phyloP scores from a whole-genome alignment of 2,329 filamentous ascomycete species.

The Paraconiothyrium sp. region DNA sequence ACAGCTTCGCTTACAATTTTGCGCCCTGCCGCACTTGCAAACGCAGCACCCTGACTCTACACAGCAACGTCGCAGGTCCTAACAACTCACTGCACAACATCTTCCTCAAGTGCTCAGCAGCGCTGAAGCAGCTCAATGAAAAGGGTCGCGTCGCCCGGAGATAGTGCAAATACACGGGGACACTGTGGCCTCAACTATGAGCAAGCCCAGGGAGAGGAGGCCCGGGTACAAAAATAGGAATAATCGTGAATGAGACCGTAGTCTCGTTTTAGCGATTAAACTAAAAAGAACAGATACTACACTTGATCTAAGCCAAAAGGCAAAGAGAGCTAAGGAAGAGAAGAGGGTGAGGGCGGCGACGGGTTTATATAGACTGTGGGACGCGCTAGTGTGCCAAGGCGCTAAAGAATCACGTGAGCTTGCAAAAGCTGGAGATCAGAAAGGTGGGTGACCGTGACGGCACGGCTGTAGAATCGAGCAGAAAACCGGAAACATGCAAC shows the following conservation, averaged over 20 bases:
- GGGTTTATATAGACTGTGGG: no score
- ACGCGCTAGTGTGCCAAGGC: no score
- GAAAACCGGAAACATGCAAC: no score
- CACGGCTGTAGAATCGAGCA: no score
- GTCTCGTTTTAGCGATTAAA: background rate
- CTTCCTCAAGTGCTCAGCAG: conserved; percentile 1
- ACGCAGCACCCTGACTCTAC: background rate
- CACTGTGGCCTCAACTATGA: conserved; percentile 1
- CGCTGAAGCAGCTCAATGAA: background rate
- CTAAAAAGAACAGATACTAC: conserved; percentile 7
- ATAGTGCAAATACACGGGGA: background rate
- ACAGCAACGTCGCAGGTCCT: background rate
- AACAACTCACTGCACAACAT: background rate
- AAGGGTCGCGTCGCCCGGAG: background rate
- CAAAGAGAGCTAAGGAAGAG: background rate
- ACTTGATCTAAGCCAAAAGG: conserved; percentile 6
- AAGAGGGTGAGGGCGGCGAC: no score
- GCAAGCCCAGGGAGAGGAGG: background rate
- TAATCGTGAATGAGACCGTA: background rate
- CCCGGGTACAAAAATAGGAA: background rate
- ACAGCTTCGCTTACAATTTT: no score
- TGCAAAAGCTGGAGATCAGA: no score
- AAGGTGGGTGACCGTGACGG: no score
- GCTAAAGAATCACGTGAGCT: no score
- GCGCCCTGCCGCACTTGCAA: no score